Conservation (phyloP, 495 filamentous ascomycete genomes). For the Penicillium verhagenii region DNA sequence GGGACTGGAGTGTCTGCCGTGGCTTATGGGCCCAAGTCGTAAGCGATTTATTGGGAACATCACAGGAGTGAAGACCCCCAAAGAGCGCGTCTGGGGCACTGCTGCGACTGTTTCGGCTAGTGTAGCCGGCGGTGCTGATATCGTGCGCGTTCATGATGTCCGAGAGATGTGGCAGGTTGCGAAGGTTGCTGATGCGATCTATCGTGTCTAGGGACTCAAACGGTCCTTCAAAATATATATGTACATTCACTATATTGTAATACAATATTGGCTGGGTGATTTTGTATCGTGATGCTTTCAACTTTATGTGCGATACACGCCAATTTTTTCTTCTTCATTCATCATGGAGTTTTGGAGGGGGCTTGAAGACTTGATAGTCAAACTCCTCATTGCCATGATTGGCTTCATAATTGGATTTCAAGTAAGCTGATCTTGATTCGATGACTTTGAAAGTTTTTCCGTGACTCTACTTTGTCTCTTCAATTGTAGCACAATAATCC, state of each 20-base stretch:
- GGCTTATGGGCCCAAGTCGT: slow-evolving; percentile 85
- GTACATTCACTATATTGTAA: background rate
- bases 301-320: slow-evolving; percentile 21
- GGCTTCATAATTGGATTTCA: too few species aligned
- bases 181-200: slow-evolving; percentile 89
- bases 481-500: too few species aligned
- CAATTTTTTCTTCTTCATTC: slow-evolving; percentile 22
- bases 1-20: slow-evolving; percentile 72
- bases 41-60: slow-evolving; percentile 86
- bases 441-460: background rate
- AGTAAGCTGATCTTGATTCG: too few species aligned
- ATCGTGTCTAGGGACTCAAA: slow-evolving; percentile 44
- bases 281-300: slow-evolving; percentile 25
- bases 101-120: slow-evolving; percentile 85
- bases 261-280: background rate
- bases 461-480: too few species aligned
- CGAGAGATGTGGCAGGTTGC: slow-evolving; percentile 84
- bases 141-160: slow-evolving; percentile 94
- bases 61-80: slow-evolving; percentile 69
- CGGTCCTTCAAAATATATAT: background rate
- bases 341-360: slow-evolving; percentile 24
- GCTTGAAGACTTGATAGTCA: too few species aligned
- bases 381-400: too few species aligned
- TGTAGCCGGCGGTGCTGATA: slow-evolving; percentile 88
- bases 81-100: slow-evolving; percentile 76